A percentile compares a stretch with the other conserved stretches of the same genome.
Conservation (phyloP, 371 early-diverging fungal species). For the Syncephalastrum monosporum region DNA sequence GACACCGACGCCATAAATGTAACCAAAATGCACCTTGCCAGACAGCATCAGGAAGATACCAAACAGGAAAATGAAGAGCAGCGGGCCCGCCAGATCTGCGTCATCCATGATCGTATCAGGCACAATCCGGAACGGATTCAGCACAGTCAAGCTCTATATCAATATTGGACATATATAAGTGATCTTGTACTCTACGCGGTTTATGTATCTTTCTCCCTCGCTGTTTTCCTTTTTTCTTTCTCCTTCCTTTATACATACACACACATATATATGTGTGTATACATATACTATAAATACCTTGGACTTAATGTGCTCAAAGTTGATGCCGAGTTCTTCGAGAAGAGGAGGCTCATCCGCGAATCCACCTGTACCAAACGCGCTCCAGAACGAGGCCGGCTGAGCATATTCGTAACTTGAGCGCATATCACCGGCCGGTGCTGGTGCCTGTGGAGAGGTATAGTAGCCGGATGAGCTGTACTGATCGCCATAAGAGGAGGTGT, state of each 20-base stretch:
- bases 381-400: slow-evolving; percentile 63
- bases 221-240: neutral
- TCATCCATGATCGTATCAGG: slow-evolving; percentile 92
- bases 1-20: slow-evolving; percentile 94
- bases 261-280: too few species aligned
- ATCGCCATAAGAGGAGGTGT: slow-evolving; percentile 62
- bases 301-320: slow-evolving; percentile 80
- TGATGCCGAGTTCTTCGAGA: slow-evolving; percentile 90
- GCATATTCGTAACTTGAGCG: slow-evolving; percentile 64
- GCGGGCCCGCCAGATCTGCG: slow-evolving; percentile 93
- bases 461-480: slow-evolving; percentile 47
- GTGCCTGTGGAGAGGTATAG: slow-evolving; percentile 25
- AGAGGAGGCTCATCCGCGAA: slow-evolving; percentile 83
- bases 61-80: slow-evolving; percentile 86
- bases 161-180: neutral
- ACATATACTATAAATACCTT: slow-evolving; percentile 42
- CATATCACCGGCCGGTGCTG: slow-evolving; percentile 50
- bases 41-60: slow-evolving; percentile 85
- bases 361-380: slow-evolving; percentile 69
- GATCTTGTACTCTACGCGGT: neutral
- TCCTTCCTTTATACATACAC: neutral
- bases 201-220: neutral
- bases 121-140: slow-evolving; percentile 88
- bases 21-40: slow-evolving; percentile 95
- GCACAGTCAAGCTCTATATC: slow-evolving; percentile 73